Percentiles rank a stretch among this genome's conserved stretches.
Conservation (phyloP, 352 stramenopile species). For the Phytophthora pini region DNA sequence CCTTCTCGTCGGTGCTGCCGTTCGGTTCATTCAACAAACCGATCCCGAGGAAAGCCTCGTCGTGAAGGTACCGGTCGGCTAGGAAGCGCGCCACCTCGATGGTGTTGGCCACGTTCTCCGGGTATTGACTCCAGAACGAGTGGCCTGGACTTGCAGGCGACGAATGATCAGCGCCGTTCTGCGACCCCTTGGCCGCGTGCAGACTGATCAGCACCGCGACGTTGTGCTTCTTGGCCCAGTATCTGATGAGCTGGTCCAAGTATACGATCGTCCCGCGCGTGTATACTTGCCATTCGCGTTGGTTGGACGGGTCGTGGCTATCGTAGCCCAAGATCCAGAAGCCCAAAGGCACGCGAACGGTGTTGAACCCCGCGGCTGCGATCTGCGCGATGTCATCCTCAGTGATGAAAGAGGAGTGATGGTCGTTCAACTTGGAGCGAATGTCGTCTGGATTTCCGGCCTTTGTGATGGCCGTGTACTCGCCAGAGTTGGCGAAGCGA, state of each 20-base stretch:
- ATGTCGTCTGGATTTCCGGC: slow-evolving; percentile 36
- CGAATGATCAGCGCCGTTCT: slow-evolving; percentile 57
- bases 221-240: slow-evolving; percentile 58
- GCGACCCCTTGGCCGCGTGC: slow-evolving; percentile 60
- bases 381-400: slow-evolving; percentile 66
- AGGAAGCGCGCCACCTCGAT: slow-evolving; percentile 63
- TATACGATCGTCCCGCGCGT: slow-evolving; percentile 44
- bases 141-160: slow-evolving; percentile 47
- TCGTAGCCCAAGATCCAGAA: slow-evolving; percentile 66
- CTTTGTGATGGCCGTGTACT: slow-evolving; percentile 77
- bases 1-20: slow-evolving; percentile 45
- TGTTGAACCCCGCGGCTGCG: slow-evolving; percentile 55
- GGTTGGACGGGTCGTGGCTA: slow-evolving; percentile 34
- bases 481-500: slow-evolving; percentile 46
- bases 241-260: slow-evolving; percentile 55
- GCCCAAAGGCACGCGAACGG: slow-evolving; percentile 62
- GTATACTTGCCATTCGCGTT: slow-evolving; percentile 50
- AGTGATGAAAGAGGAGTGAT: slow-evolving; percentile 73
- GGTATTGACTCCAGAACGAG: slow-evolving; percentile 58
- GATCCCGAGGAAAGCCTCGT: slow-evolving; percentile 77
- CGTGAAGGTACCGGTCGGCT: slow-evolving; percentile 61
- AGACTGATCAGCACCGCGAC: slow-evolving; percentile 60
- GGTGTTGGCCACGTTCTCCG: slow-evolving; percentile 69
- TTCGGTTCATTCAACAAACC: slow-evolving; percentile 76
- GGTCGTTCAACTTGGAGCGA: slow-evolving; percentile 48